Conservation (phyloP, 2,329 filamentous ascomycete genomes). For the Phialophora tarda region DNA sequence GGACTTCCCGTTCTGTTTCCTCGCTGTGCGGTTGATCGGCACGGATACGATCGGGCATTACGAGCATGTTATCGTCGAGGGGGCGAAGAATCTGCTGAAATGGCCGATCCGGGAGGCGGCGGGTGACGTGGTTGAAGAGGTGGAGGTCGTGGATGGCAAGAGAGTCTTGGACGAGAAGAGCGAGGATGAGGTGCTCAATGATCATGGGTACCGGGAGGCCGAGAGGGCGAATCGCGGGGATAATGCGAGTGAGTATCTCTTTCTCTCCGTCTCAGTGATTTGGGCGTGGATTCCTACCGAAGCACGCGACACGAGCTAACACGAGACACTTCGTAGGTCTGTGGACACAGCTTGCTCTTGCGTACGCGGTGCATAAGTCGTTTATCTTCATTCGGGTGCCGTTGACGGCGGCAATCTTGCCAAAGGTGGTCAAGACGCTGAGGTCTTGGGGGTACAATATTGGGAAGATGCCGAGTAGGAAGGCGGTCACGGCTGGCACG, state of each 20-base stretch:
- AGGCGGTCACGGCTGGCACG: conserved; percentile 34
- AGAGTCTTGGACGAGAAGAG: conserved; percentile 37
- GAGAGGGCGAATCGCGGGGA: conserved; percentile 65
- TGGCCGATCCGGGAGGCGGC: conserved; percentile 34
- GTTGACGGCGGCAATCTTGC: conserved; percentile 84
- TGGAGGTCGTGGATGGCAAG: conserved; percentile 47
- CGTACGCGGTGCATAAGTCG: conserved; percentile 97
- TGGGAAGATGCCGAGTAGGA: conserved; percentile 65
- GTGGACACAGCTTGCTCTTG: conserved; percentile 86
- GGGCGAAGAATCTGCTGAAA: conserved; percentile 44
- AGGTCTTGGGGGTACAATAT: conserved; percentile 94
- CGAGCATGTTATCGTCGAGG: conserved; percentile 52
- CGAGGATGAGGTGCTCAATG: conserved; percentile 41
- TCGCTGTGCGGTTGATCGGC: conserved; percentile 80
- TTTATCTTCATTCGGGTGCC: conserved; percentile 97
- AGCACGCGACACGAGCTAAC: not conserved
- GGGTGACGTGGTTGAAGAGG: conserved; percentile 45
- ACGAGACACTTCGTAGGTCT: conserved; percentile 56
- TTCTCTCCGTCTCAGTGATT: not conserved
- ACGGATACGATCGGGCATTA: conserved; percentile 78
- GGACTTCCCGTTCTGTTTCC: conserved; percentile 94
- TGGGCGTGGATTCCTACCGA: conserved; percentile 41
- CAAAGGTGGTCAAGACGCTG: conserved; percentile 90
- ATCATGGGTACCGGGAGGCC: conserved; percentile 65
- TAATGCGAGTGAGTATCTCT: conserved; percentile 70